Evolutionary conservation across 2,329 filamentous ascomycete species (phyloP).

Genomic region (Neoscytalidium dimidiatum): DNA sequence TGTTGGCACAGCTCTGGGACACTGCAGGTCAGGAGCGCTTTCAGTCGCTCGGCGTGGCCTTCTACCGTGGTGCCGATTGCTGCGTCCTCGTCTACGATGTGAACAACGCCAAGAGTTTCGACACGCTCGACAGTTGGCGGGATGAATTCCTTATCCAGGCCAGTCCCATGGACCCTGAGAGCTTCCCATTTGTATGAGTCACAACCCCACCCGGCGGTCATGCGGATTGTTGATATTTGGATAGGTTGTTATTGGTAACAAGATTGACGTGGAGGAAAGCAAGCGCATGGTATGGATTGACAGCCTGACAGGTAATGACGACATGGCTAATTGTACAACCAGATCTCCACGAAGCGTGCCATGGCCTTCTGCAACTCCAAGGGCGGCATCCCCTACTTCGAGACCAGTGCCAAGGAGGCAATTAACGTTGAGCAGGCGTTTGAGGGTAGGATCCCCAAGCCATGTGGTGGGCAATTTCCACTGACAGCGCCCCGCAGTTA

Average conservation of each 20-base stretch:
- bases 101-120: slow-evolving; percentile 99
- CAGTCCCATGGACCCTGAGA: slow-evolving; percentile 92
- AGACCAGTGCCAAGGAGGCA: slow-evolving; percentile 98
- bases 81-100: slow-evolving; percentile 98
- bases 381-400: slow-evolving; percentile 96
- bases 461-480: slow-evolving; percentile 19
- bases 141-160: slow-evolving; percentile 98
- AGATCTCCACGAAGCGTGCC: slow-evolving; percentile 93
- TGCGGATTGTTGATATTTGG: slow-evolving; percentile 23
- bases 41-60: slow-evolving; percentile 94
- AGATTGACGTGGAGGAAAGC: slow-evolving; percentile 97
- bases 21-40: slow-evolving; percentile 97
- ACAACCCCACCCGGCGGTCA: not conserved
- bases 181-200: slow-evolving; percentile 86
- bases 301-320: not conserved
- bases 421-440: slow-evolving; percentile 94
- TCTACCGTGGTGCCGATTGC: slow-evolving; percentile 96
- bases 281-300: slow-evolving; percentile 74
- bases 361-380: slow-evolving; percentile 98
- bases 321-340: not conserved
- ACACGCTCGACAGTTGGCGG: slow-evolving; percentile 96
- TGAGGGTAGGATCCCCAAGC: slow-evolving; percentile 49
- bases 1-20: slow-evolving; percentile 77
- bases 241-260: slow-evolving; percentile 94
- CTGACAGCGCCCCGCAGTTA: slow-evolving; percentile 65